Percentiles rank a stretch among this genome's conserved stretches.
phyloP scores from a whole-genome alignment of 2,329 filamentous ascomycete species.

The Rhytidhysteron rufulum region DNA sequence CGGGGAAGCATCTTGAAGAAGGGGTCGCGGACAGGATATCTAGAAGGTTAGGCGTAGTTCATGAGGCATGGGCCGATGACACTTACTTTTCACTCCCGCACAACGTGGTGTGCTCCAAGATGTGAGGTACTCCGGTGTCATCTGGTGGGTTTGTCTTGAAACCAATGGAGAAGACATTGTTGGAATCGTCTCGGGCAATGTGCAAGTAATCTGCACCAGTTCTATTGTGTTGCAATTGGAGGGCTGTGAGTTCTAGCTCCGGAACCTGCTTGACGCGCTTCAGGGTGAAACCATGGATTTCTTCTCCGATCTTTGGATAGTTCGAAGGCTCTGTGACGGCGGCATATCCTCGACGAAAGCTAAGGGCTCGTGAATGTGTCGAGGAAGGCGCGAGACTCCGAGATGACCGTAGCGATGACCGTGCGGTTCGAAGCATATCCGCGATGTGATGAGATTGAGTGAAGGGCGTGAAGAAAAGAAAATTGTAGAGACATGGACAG shows the following conservation, averaged over 20 bases:
- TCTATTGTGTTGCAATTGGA: slow-evolving; percentile 89
- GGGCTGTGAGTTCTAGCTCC: slow-evolving; percentile 85
- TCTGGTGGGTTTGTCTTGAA: slow-evolving; percentile 99
- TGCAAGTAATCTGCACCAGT: slow-evolving; percentile 95
- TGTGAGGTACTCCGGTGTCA: slow-evolving; percentile 93
- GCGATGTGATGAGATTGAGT: background rate
- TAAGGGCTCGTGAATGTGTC: slow-evolving; percentile 7
- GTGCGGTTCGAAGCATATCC: slow-evolving; percentile 35
- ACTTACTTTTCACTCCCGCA: slow-evolving; percentile 88
- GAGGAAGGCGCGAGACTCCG: slow-evolving; percentile 11
- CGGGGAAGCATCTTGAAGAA: slow-evolving; percentile 99
- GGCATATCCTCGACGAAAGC: slow-evolving; percentile 41
- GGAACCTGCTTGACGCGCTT: slow-evolving; percentile 86
- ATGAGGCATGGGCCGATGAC: background rate
- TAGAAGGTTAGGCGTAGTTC: slow-evolving; percentile 35
- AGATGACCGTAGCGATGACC: slow-evolving; percentile 22
- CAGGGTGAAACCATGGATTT: slow-evolving; percentile 90
- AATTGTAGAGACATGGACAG: background rate
- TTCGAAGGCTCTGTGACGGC: slow-evolving; percentile 73
- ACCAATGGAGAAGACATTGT: slow-evolving; percentile 98
- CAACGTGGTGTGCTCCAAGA: slow-evolving; percentile 93
- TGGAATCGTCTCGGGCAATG: slow-evolving; percentile 89
- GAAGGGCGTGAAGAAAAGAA: background rate
- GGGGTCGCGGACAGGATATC: slow-evolving; percentile 94
- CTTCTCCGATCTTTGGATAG: slow-evolving; percentile 75